These are phyloP conservation scores for Fusarium stilboides DNA, from an alignment of 2,329 filamentous ascomycete genomes.

Conservation along the genomic window DNA sequence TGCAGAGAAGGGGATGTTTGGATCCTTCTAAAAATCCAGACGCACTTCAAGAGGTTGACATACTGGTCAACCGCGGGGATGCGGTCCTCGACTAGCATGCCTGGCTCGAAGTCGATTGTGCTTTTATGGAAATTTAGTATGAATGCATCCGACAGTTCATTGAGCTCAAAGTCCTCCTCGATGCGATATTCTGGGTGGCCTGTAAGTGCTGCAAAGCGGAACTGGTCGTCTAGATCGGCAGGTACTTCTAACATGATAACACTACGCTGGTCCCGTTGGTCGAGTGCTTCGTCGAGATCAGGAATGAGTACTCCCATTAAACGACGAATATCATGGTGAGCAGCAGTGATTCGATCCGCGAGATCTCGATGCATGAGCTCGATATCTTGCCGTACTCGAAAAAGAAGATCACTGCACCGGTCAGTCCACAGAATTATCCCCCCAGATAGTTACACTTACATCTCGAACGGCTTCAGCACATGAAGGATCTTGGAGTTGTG, in stretches of 20 bases:
- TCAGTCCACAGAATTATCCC: conserved; percentile 10
- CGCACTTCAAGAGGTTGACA: conserved; percentile 53
- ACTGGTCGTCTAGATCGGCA: conserved; percentile 42
- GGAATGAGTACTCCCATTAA: conserved; percentile 49
- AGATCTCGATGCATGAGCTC: conserved; percentile 48
- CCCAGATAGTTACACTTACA: conserved; percentile 45
- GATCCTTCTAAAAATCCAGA: conserved; percentile 51
- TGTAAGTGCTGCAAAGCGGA: conserved; percentile 45
- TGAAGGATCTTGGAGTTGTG: conserved; percentile 55
- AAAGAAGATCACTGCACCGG: conserved; percentile 52
- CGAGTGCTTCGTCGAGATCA: conserved; percentile 46
- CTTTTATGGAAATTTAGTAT: conserved; percentile 50
- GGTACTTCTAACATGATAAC: conserved; percentile 43
- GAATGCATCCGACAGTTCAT: conserved; percentile 54
- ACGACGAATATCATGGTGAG: conserved; percentile 43
- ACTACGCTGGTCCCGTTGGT: conserved; percentile 37
- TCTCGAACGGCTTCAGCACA: conserved; percentile 56
- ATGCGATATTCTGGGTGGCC: conserved; percentile 38
- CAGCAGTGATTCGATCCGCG: conserved; percentile 42
- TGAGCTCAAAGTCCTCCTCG: conserved; percentile 45
- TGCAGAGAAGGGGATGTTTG: conserved; percentile 32
- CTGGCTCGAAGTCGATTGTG: conserved; percentile 46
- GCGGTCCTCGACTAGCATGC: conserved; percentile 49
- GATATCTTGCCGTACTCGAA: conserved; percentile 50
- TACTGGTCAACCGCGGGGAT: conserved; percentile 49